Evolutionary conservation across 208 protist genomes (phyloP), one percentile per base, ranked within the genome.

Genomic region (Crithidia fasciculata): DNA sequence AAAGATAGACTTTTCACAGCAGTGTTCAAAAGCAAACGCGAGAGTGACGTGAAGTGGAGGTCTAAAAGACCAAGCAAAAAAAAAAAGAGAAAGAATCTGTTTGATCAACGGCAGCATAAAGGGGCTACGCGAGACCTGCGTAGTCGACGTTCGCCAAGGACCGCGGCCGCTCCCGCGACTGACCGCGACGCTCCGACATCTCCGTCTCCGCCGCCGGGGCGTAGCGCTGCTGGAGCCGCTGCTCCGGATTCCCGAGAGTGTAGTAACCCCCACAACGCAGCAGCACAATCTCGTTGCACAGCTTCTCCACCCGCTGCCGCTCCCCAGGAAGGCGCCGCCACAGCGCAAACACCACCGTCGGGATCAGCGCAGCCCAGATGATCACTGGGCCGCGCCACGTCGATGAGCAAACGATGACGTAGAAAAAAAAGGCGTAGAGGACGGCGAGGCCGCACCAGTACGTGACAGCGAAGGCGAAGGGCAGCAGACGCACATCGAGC

Each of bases 261-360:
- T 65, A 79, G 39, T 64, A 74, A 2, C 74, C 74, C 5, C 74
- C 74, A 37, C 74, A 65, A 2, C 74, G 66, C 18, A 69, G 60
- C 44, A 56, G 36, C 16, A 79, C 10, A 0, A 74, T 13, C 28
- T 70, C 67, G 5, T 70, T 53, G 28, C 36, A 36, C 43, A 54
- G 13, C 39, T 49, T 50, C 50, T 56, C 13, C 6, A 79, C 4
- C 2, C 50, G 47, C 4, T 8, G n/a, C 61, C 45, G 16, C 60
- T 79, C 74, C 7, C 44, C 55, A n/a, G 74, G 74, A 0, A 79
- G 60, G n/a, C 13, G 67, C 16, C 74, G 74, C 74, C 74, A 79
- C 44, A 69, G 13, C 8, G 67, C 19, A 47, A 72, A 72, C 13
- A 69, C 67, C 5, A 59, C 66, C 4, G 67, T 73, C 5, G 53